Conservation (phyloP, 179 eudicot species). For the Beta corolliflora region DNA sequence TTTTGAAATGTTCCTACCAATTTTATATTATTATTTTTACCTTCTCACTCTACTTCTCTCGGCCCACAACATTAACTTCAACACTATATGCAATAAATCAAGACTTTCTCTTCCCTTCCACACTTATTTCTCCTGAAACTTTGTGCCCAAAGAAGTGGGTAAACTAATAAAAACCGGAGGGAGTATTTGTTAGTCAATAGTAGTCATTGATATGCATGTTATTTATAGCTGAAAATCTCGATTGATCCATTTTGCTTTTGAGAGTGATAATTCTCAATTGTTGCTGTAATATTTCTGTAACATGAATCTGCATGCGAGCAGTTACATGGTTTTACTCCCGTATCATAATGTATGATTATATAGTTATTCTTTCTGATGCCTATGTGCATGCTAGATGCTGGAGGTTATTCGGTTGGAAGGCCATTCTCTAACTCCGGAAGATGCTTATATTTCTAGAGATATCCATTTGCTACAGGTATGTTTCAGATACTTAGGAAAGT, state of each 20-base stretch:
- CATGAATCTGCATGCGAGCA: background rate
- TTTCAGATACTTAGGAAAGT: background rate
- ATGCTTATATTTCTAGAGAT: conserved; percentile 79
- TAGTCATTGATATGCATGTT: background rate
- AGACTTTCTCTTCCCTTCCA: too few species aligned
- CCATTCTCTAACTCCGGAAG: conserved; percentile 78
- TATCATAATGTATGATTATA: background rate
- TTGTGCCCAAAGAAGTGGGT: too few species aligned
- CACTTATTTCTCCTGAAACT: too few species aligned
- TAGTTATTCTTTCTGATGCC: too few species aligned
- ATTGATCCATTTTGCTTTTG: background rate
- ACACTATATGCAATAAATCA: too few species aligned
- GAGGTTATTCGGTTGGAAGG: conserved; percentile 93
- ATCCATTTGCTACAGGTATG: conserved; percentile 85
- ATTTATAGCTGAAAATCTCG: background rate
- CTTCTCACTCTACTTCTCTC: too few species aligned
- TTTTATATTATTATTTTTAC: too few species aligned
- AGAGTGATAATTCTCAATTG: background rate
- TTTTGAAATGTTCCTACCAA: too few species aligned
- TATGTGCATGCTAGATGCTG: conserved; percentile 54
- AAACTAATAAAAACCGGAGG: too few species aligned
- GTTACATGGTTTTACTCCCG: background rate
- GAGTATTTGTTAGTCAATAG: too few species aligned
- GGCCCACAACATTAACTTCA: too few species aligned
- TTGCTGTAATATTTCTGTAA: background rate